Conservation (phyloP, 2,329 filamentous ascomycete genomes). For the Venturia oleaginea region DNA sequence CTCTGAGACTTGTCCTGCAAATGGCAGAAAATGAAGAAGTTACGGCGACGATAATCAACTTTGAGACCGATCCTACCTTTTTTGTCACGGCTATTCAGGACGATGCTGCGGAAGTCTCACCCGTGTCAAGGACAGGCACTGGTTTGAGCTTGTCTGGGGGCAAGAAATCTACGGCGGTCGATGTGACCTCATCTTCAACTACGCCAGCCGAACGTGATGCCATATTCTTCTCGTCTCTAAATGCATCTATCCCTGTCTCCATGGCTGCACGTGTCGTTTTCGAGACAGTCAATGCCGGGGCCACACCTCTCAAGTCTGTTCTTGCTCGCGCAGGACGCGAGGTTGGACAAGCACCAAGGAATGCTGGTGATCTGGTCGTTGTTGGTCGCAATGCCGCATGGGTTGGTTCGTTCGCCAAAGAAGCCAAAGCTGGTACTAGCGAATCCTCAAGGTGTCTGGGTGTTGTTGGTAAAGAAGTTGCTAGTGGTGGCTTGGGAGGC, state of each 20-base stretch:
- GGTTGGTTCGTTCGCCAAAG: constrained; percentile 14
- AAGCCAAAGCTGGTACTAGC: constrained; percentile 26
- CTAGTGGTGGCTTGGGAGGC: constrained; percentile 49
- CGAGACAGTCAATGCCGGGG: constrained; percentile 32
- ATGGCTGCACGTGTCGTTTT: constrained; percentile 51
- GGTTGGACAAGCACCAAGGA: constrained; percentile 51
- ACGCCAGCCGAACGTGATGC: constrained; percentile 34
- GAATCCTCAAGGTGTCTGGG: constrained; percentile 45
- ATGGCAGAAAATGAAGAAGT: constrained; percentile 70
- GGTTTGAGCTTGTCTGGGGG: constrained; percentile 1
- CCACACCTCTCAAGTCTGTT: constrained; percentile 36
- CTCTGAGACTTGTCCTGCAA: constrained; percentile 73
- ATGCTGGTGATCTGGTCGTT: constrained; percentile 63
- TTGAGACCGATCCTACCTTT: constrained; percentile 31
- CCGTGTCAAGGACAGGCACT: constrained; percentile 14
- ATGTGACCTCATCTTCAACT: constrained; percentile 10
- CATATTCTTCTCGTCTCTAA: constrained; percentile 48
- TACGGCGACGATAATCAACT: constrained; percentile 64
- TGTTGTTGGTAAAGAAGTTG: constrained; percentile 50
- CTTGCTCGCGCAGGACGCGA: constrained; percentile 48
- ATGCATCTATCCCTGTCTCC: constrained; percentile 44
- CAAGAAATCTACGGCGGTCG: constrained; percentile 4
- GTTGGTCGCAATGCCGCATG: constrained; percentile 44
- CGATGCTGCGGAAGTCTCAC: constrained; percentile 14
- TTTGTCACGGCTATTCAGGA: constrained; percentile 8